Evolutionary conservation across 257 asterid species (phyloP).

Genomic region (Salvia splendens): DNA sequence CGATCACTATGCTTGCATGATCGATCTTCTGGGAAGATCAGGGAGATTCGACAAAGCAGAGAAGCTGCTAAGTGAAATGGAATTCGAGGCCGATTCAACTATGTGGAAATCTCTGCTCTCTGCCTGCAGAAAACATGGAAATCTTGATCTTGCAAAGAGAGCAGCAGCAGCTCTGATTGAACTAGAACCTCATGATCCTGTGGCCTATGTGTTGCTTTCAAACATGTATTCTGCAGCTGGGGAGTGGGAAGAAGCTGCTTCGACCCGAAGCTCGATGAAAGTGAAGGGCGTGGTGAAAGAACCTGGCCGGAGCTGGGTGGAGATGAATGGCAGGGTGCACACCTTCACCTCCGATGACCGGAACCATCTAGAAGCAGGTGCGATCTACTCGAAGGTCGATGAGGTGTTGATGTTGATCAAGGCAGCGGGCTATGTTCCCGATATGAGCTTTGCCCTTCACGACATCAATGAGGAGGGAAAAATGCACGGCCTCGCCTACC

Average conservation of each 20-base stretch:
- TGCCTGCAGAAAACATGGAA: constrained; percentile 67
- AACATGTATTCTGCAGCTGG: constrained; percentile 67
- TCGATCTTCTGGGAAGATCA: constrained; percentile 77
- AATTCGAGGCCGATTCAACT: constrained; percentile 55
- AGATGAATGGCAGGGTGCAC: constrained; percentile 48
- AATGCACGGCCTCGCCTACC: constrained; percentile 56
- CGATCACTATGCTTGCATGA: constrained; percentile 83
- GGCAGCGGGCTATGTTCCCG: constrained; percentile 73
- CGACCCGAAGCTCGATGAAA: constrained; percentile 58
- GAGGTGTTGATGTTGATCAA: constrained; percentile 48
- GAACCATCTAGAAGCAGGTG: constrained; percentile 45
- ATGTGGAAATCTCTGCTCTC: constrained; percentile 83
- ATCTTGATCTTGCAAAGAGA: constrained; percentile 56
- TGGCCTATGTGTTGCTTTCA: constrained; percentile 67
- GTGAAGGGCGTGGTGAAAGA: constrained; percentile 54
- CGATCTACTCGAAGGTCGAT: constrained; percentile 51
- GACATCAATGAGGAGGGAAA: constrained; percentile 72
- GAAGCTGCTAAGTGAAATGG: constrained; percentile 54
- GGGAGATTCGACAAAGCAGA: constrained; percentile 74
- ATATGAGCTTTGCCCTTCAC: constrained; percentile 60
- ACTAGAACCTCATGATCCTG: constrained; percentile 71
- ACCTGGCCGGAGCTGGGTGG: constrained; percentile 81
- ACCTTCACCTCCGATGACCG: constrained; percentile 65
- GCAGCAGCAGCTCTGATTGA: constrained; percentile 63
- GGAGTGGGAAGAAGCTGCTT: constrained; percentile 74